Evolutionary conservation across 495 filamentous ascomycete genomes (phyloP), one percentile per base, ranked within the genome.

Genomic region (Penicillium alfredii): DNA sequence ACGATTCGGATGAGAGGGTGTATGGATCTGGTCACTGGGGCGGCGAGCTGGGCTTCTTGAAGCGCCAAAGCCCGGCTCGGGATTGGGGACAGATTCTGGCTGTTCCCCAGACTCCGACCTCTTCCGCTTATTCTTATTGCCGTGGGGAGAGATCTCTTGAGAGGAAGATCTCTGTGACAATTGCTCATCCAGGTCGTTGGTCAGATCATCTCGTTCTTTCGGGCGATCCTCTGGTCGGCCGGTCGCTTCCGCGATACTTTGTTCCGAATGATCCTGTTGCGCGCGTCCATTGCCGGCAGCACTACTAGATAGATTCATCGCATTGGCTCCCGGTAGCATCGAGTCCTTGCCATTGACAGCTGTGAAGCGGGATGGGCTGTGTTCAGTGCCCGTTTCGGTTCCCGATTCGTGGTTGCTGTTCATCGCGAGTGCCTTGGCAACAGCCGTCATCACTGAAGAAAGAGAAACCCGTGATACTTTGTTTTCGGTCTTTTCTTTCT

Each of bases 341-440:
- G 54, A 29, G 4, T 68, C 65, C 40, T 51, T 66, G 30, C 68
- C 72, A 55, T 76, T 76, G 18, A 76, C 71, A 27, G 72, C 71
- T 3, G 72, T 76, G 40, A 76, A 76, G 13, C 65, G 62, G 10
- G 69, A 70, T 18, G 71, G 68, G 29, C 66, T 72, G 26, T 65
- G 63, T 13, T 71, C 69, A 18, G 66, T 41, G 28, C 61, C 61
- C 11, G 56, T 51, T 22, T 73, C 66, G 20, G 49, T 53, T 25
- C 65, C 63, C 5, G 57, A 45, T 11, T 58, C 63, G 30, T 63
- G 60, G 35, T 58, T 45, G 33, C 38, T 54, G 19, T 61, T 63
- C 50, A 64, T 57, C 35, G 57, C 50, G 29, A 66, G 45, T 13
- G 50, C 55, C 15, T 65, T 51, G 23, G 68, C 56, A 27, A 71